Percentiles rank a stretch among this genome's conserved stretches.
phyloP scores from a whole-genome alignment of 2,329 filamentous ascomycete species.

The Calonectria leucothoes region DNA sequence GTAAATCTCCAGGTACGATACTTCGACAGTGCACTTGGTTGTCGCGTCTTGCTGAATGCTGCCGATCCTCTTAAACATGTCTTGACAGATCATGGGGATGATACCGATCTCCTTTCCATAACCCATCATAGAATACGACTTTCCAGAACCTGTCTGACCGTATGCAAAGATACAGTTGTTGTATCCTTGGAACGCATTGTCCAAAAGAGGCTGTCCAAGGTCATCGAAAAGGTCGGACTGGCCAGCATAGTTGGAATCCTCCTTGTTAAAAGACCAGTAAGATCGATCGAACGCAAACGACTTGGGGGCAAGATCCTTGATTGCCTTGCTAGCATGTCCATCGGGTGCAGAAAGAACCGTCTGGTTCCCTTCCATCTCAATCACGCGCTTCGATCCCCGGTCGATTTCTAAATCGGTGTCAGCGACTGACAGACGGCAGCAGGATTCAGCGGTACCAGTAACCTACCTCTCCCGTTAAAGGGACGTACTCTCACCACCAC shows the following conservation, averaged over 20 bases:
- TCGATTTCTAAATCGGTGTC: constrained; percentile 76
- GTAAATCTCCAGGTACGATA: constrained; percentile 99
- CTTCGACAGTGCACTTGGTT: constrained; percentile 91
- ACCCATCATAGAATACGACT: constrained; percentile 99
- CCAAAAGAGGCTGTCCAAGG: constrained; percentile 87
- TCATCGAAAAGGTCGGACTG: constrained; percentile 92
- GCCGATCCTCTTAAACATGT: constrained; percentile 93
- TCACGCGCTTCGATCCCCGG: constrained; percentile 93
- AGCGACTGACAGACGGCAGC: constrained; percentile 23
- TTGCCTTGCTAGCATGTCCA: constrained; percentile 70
- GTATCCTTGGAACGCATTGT: constrained; percentile 98
- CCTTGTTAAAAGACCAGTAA: constrained; percentile 96
- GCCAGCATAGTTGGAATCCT: constrained; percentile 84
- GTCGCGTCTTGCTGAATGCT: constrained; percentile 78
- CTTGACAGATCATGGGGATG: constrained; percentile 95
- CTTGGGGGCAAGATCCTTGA: constrained; percentile 80
- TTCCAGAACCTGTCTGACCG: constrained; percentile 97
- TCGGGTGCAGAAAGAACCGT: constrained; percentile 84
- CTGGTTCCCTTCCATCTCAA: constrained; percentile 95
- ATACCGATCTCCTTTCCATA: constrained; percentile 97
- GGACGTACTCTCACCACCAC: constrained; percentile 97
- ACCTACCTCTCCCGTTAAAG: constrained; percentile 92
- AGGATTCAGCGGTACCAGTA: constrained; percentile 1
- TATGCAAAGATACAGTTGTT: constrained; percentile 99
- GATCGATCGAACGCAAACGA: constrained; percentile 96